Conservation (phyloP, 2,329 filamentous ascomycete species). For the Nannizziopsis arthrosporioides region DNA sequence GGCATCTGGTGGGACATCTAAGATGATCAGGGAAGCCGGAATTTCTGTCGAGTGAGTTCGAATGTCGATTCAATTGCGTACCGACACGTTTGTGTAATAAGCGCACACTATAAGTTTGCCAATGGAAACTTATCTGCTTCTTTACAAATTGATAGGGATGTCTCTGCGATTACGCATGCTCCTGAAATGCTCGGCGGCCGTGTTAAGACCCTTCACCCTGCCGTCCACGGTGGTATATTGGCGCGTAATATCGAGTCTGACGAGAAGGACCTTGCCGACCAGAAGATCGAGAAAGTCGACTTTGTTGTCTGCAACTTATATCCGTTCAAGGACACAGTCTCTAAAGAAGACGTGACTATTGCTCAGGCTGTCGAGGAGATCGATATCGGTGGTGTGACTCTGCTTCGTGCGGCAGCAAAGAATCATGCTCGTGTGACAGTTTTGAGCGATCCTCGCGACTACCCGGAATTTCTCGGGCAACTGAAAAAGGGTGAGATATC, state of each 20-base stretch:
- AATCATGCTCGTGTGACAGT: conserved; percentile 95
- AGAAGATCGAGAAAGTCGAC: conserved; percentile 91
- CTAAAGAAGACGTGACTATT: conserved; percentile 93
- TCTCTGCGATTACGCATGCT: conserved; percentile 91
- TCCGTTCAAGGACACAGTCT: conserved; percentile 96
- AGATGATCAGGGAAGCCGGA: conserved; percentile 90
- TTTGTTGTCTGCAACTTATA: conserved; percentile 98
- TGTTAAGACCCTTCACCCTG: conserved; percentile 93
- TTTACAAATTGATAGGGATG: conserved; percentile 51
- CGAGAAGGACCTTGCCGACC: conserved; percentile 89
- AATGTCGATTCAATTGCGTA: not conserved
- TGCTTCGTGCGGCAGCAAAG: conserved; percentile 93
- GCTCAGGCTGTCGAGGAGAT: conserved; percentile 97
- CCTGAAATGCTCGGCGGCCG: conserved; percentile 91
- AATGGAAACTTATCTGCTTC: conserved; percentile 1
- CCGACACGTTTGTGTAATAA: too few species aligned
- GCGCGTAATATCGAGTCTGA: conserved; percentile 89
- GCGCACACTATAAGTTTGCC: too few species aligned
- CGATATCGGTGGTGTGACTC: conserved; percentile 93
- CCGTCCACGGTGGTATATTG: conserved; percentile 73
- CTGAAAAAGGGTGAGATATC: conserved; percentile 72
- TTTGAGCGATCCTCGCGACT: conserved; percentile 85
- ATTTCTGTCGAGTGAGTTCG: conserved; percentile 77
- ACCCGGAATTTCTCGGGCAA: conserved; percentile 85
- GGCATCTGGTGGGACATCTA: conserved; percentile 88